A percentile compares a stretch with the other conserved stretches of the same genome.
These are phyloP conservation scores for Amanita polypyramis DNA, from an alignment of 768 basidiomycete species.

Conservation along the genomic window DNA sequence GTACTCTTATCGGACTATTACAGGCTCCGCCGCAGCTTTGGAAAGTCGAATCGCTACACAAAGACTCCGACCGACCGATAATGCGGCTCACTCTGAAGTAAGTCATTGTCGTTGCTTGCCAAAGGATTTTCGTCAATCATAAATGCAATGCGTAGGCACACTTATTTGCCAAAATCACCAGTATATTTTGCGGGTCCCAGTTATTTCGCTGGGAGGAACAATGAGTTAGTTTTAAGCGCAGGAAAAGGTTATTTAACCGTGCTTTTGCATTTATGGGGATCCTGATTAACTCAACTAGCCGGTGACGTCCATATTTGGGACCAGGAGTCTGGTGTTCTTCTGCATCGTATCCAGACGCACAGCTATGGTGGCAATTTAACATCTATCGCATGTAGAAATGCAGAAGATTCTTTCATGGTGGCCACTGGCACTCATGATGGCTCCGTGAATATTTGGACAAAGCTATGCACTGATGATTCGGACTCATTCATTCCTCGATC, in stretches of 20 bases:
- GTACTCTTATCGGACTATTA: not conserved
- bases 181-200: constrained; percentile 75
- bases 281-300: constrained; percentile 26
- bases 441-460: constrained; percentile 63
- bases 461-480: constrained; percentile 9
- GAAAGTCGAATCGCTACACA: constrained; percentile 56
- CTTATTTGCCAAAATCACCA: constrained; percentile 56
- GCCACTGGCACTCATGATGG: constrained; percentile 76
- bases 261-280: not conserved
- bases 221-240: constrained; percentile 70
- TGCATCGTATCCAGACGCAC: constrained; percentile 62
- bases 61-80: constrained; percentile 23
- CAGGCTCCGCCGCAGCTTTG: constrained; percentile 74
- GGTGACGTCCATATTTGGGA: constrained; percentile 87
- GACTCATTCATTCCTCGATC: constrained; percentile 5
- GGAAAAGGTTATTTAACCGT: constrained; percentile 45
- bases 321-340: constrained; percentile 60
- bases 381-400: constrained; percentile 72
- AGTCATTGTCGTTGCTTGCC: constrained; percentile 9
- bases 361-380: constrained; percentile 61
- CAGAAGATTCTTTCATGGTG: constrained; percentile 58
- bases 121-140: not conserved
- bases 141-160: constrained; percentile 37
- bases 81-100: constrained; percentile 33
- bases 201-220: constrained; percentile 73